Conservation (phyloP, 352 stramenopile genomes). For the Phytophthora colocasiae region DNA sequence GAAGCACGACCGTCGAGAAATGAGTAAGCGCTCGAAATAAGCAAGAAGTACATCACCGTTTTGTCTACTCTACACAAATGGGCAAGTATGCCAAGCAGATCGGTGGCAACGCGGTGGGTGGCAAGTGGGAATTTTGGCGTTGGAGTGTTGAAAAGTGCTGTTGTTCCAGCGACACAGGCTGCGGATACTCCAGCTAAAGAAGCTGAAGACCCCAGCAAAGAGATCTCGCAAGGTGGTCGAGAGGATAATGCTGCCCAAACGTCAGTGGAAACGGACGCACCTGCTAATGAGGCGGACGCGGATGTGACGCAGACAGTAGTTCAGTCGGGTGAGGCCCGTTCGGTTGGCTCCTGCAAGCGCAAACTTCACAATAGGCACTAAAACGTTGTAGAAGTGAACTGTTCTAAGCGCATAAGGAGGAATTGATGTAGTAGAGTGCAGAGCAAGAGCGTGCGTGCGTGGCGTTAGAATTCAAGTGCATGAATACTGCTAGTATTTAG, state of each 20-base stretch:
- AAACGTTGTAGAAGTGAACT: neutral
- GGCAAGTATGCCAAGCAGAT: conserved; percentile 15
- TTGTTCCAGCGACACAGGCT: neutral
- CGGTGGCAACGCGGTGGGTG: neutral
- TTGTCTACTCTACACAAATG: neutral
- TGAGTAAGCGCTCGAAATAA: too few species aligned
- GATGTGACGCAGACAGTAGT: conserved; percentile 5
- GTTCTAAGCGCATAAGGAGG: neutral
- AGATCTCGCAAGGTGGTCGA: neutral
- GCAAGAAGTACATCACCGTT: too few species aligned
- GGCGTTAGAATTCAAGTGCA: too few species aligned
- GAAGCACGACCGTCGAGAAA: too few species aligned
- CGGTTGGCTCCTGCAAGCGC: conserved; percentile 1
- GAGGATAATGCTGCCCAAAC: conserved; percentile 2
- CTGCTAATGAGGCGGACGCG: neutral
- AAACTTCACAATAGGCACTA: conserved; percentile 6
- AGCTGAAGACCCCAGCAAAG: conserved; percentile 2
- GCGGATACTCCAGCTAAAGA: neutral
- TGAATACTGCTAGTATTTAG: too few species aligned
- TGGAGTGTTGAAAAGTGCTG: conserved; percentile 3
- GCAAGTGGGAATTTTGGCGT: conserved; percentile 27
- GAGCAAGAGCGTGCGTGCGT: too few species aligned
- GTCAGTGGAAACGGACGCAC: neutral
- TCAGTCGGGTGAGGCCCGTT: conserved; percentile 1
- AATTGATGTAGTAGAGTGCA: neutral